phyloP scores from a whole-genome alignment of 495 filamentous ascomycete genomes.

The Amorphotheca resinae region DNA sequence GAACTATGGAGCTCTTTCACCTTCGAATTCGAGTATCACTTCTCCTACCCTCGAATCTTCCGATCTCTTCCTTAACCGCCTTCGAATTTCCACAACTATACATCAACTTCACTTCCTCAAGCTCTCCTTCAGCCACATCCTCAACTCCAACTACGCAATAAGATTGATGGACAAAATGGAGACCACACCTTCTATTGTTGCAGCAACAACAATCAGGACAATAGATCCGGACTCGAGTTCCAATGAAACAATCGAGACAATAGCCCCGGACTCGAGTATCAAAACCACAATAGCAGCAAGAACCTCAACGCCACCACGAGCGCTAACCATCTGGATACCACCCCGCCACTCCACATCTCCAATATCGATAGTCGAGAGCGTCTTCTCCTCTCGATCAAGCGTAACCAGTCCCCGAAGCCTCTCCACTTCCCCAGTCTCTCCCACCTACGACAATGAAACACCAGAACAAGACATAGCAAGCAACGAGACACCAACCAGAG shows the following conservation, averaged over 20 bases:
- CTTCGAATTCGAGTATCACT: neutral
- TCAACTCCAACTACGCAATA: neutral
- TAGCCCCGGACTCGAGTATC: neutral
- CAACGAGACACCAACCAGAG: neutral
- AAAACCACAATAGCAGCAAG: neutral
- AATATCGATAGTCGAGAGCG: neutral
- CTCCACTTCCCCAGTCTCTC: slow-evolving; percentile 23
- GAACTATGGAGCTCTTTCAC: neutral
- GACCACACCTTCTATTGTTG: neutral
- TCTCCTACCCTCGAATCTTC: neutral
- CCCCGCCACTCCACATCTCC: neutral
- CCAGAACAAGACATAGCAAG: neutral
- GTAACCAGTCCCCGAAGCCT: neutral
- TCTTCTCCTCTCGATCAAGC: neutral
- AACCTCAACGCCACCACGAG: neutral
- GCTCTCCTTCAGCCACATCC: neutral
- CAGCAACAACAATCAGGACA: slow-evolving; percentile 3
- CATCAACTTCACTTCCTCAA: neutral
- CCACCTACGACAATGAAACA: neutral
- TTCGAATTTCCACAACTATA: slow-evolving; percentile 16
- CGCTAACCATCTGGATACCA: neutral
- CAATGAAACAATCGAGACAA: neutral
- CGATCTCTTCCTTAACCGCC: neutral
- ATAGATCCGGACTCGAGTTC: neutral
- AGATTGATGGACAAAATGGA: neutral